Percentiles rank a stretch among this genome's conserved stretches.
phyloP scores from a whole-genome alignment of 1,139 yeast species.

The Casaregolazyma suthepensis region DNA sequence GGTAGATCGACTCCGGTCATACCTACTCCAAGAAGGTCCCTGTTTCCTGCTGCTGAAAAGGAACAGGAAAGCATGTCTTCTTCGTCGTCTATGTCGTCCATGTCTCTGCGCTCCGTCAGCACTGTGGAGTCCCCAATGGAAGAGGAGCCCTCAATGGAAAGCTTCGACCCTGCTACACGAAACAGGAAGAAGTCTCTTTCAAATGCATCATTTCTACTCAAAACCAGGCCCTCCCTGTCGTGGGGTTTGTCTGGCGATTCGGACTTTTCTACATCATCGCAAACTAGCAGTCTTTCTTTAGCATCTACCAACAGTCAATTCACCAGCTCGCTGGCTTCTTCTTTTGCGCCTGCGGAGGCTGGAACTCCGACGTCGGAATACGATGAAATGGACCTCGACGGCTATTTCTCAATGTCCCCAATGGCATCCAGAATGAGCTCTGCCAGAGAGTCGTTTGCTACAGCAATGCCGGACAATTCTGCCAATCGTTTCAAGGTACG shows the following conservation, averaged over 20 bases:
- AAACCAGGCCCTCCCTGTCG: conserved; percentile 15
- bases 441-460: conserved; percentile 14
- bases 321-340: conserved; percentile 1
- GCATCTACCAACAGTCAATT: conserved; percentile 5
- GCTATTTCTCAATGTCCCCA: conserved; percentile 7
- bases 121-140: conserved; percentile 1
- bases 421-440: conserved; percentile 8
- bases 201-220: conserved; percentile 18
- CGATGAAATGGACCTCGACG: conserved; percentile 8
- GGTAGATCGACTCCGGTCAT: conserved; percentile 25
- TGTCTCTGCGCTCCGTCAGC: neutral
- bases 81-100: conserved; percentile 7
- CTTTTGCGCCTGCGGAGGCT: neutral
- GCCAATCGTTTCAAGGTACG: conserved; percentile 36
- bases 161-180: conserved; percentile 2
- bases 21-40: conserved; percentile 33
- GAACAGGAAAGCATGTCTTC: conserved; percentile 4
- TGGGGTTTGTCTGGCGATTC: conserved; percentile 10
- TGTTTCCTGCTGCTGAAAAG: conserved; percentile 19
- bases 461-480: conserved; percentile 16
- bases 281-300: conserved; percentile 7
- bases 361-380: conserved; percentile 7
- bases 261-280: conserved; percentile 8
- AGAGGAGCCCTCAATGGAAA: neutral
- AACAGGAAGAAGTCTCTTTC: conserved; percentile 20